A percentile compares a stretch with the other conserved stretches of the same genome.
These are phyloP conservation scores for Colletotrichum kahawae DNA, from an alignment of 2,329 filamentous ascomycete genomes.

Conservation along the genomic window DNA sequence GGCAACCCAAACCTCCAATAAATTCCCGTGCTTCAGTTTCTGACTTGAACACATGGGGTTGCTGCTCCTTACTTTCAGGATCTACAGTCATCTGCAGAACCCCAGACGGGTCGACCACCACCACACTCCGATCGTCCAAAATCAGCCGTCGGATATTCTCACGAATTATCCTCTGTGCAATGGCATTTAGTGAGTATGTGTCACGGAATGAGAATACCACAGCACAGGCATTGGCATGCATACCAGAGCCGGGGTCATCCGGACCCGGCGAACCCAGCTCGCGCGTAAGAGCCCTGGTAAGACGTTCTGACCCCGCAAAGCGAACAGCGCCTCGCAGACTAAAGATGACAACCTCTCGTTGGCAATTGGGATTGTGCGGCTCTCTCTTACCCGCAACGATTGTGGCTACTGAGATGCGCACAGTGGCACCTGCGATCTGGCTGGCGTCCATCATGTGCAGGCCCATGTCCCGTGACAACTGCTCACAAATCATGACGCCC, in stretches of 20 bases:
- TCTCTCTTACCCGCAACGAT: conserved; percentile 31
- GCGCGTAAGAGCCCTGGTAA: conserved; percentile 34
- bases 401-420: conserved; percentile 31
- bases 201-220: conserved; percentile 36
- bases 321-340: conserved; percentile 36
- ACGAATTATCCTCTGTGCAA: conserved; percentile 33
- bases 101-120: conserved; percentile 33
- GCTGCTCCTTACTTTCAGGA: conserved; percentile 1
- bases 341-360: conserved; percentile 34
- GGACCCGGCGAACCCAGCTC: conserved; percentile 28
- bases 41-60: conserved; percentile 26
- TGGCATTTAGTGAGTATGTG: conserved; percentile 33
- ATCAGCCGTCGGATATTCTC: conserved; percentile 32
- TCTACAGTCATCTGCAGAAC: conserved; percentile 28
- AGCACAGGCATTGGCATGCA: conserved; percentile 29
- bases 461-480: conserved; percentile 41
- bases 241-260: conserved; percentile 30
- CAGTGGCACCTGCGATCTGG: conserved; percentile 10
- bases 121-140: conserved; percentile 28
- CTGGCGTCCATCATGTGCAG: conserved; percentile 25
- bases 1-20: conserved; percentile 34
- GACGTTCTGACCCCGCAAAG: conserved; percentile 36
- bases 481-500: conserved; percentile 46
- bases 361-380: conserved; percentile 29
- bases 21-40: conserved; percentile 31